These are phyloP conservation scores for Lactarius evosmus DNA, from an alignment of 768 basidiomycete genomes.

Conservation along the genomic window DNA sequence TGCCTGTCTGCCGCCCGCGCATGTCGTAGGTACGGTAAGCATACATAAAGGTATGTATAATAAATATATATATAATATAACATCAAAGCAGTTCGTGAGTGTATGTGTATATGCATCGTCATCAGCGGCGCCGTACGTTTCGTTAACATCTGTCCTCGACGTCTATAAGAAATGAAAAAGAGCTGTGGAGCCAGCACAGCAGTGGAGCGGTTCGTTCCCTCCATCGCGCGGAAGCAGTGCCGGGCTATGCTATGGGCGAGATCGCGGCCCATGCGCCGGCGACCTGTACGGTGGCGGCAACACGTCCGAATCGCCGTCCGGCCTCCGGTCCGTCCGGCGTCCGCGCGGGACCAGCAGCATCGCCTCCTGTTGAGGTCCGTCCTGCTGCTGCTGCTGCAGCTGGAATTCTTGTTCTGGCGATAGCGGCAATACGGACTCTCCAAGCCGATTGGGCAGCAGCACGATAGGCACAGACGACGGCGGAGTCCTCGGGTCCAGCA, in stretches of 20 bases:
- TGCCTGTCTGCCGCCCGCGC: neutral
- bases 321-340: neutral
- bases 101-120: neutral
- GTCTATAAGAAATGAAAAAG: neutral
- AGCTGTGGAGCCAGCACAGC: neutral
- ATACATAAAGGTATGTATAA: neutral
- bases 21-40: neutral
- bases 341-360: neutral
- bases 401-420: neutral
- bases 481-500: neutral
- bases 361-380: neutral
- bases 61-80: neutral
- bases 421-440: neutral
- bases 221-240: neutral
- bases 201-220: neutral
- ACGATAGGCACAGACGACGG: neutral
- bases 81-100: neutral
- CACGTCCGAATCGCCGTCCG: neutral
- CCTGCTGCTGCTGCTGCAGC: neutral
- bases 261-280: neutral
- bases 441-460: conserved; percentile 12
- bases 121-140: neutral
- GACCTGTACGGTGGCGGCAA: conserved; percentile 15
- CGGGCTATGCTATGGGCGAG: neutral
- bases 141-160: neutral